phyloP scores from a whole-genome alignment of 331 rosid species.

The Quercus tomentella region DNA sequence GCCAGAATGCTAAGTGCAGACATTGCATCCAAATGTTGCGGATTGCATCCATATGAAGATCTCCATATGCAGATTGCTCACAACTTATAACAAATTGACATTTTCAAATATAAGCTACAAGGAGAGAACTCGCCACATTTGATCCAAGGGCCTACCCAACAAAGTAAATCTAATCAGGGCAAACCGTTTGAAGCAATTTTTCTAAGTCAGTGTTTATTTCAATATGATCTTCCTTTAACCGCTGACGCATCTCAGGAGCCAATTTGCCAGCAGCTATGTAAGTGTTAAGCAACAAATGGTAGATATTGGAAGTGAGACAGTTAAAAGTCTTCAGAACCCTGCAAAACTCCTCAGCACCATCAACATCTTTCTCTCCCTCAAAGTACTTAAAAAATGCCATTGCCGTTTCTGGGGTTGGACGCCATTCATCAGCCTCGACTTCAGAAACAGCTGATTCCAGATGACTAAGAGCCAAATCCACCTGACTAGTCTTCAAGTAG shows the following conservation, averaged over 20 bases:
- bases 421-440: constrained; percentile 35
- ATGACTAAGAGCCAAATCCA: constrained; percentile 53
- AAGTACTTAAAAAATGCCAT: constrained; percentile 58
- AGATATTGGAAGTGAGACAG: constrained; percentile 37
- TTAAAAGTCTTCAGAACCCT: constrained; percentile 49
- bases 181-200: constrained; percentile 30
- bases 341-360: constrained; percentile 49
- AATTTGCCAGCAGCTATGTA: constrained; percentile 37
- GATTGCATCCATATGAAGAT: background rate
- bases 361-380: constrained; percentile 51
- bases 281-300: constrained; percentile 35
- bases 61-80: background rate
- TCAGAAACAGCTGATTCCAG: constrained; percentile 48
- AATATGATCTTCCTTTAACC: constrained; percentile 37
- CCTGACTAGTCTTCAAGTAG: constrained; percentile 39
- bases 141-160: background rate
- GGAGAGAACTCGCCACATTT: background rate
- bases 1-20: too few species aligned
- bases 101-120: background rate
- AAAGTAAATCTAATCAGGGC: constrained; percentile 17
- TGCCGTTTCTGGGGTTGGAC: constrained; percentile 31
- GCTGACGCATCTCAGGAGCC: constrained; percentile 24
- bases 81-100: background rate
- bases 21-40: too few species aligned
- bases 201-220: constrained; percentile 26